phyloP scores from a whole-genome alignment of 495 filamentous ascomycete species.

The Aspergillus biplanus region DNA sequence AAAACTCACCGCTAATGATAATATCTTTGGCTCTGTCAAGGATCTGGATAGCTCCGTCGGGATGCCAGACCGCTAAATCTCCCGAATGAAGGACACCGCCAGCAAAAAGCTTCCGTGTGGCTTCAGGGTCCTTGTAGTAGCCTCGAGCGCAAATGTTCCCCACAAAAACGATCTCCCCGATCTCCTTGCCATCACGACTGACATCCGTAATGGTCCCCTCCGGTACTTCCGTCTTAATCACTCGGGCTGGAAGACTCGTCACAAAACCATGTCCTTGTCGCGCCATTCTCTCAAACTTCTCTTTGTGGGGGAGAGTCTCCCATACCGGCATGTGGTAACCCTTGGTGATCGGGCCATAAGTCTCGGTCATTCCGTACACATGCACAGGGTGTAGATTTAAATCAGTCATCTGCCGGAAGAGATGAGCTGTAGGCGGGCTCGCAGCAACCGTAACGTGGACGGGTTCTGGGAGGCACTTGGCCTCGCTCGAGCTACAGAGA shows the following conservation, averaged over 20 bases:
- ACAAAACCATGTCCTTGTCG: constrained; percentile 93
- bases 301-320: constrained; percentile 68
- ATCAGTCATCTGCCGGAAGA: constrained; percentile 89
- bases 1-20: constrained; percentile 84
- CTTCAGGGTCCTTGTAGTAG: constrained; percentile 88
- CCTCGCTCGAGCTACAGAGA: constrained; percentile 76
- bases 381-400: constrained; percentile 92
- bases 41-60: constrained; percentile 88
- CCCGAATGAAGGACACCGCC: constrained; percentile 89
- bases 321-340: constrained; percentile 85
- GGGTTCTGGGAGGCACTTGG: constrained; percentile 65
- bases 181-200: constrained; percentile 77
- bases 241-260: constrained; percentile 76
- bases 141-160: constrained; percentile 93
- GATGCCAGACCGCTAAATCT: constrained; percentile 89
- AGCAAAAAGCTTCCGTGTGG: constrained; percentile 83
- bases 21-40: constrained; percentile 95
- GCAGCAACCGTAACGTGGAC: constrained; percentile 94
- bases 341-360: constrained; percentile 95
- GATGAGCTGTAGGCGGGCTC: constrained; percentile 80
- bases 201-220: constrained; percentile 77
- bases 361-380: constrained; percentile 94
- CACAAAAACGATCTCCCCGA: constrained; percentile 88
- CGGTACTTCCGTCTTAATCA: constrained; percentile 77
- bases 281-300: constrained; percentile 86